phyloP scores from a whole-genome alignment of 2,329 filamentous ascomycete species.

The Botrytis paeoniae region DNA sequence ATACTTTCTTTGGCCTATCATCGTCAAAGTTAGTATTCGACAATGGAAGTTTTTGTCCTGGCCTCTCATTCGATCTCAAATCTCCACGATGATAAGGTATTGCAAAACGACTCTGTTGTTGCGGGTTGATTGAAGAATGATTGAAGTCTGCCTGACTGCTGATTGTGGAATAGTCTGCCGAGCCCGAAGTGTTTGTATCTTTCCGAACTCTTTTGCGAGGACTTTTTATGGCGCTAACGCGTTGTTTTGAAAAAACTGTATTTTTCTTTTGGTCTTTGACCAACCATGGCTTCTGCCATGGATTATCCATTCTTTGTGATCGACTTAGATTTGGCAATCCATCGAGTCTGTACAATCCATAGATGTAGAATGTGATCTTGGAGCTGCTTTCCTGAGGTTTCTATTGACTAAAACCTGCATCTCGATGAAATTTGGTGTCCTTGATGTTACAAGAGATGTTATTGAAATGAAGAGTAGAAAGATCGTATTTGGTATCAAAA shows the following conservation, averaged over 20 bases:
- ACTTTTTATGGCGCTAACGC: background rate
- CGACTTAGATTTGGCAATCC: background rate
- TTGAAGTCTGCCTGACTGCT: background rate
- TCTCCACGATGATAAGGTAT: background rate
- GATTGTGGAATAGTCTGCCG: background rate
- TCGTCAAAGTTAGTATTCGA: conserved; percentile 2
- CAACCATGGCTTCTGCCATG: background rate
- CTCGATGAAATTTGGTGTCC: background rate
- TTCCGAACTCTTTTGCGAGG: background rate
- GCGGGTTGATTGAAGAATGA: background rate
- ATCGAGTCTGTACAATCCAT: background rate
- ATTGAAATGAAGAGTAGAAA: background rate
- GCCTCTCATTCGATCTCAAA: background rate
- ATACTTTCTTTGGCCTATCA: conserved; percentile 63
- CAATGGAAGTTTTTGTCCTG: background rate
- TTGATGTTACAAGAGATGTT: background rate
- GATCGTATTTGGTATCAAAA: too few species aligned
- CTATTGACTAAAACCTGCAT: background rate
- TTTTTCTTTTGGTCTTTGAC: background rate
- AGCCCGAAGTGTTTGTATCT: background rate
- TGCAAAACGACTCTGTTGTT: background rate
- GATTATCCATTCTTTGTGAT: background rate
- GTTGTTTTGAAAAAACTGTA: background rate
- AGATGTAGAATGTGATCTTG: background rate
- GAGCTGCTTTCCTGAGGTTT: background rate